Percentiles rank a stretch among this genome's conserved stretches.
Conservation (phyloP, 2,329 filamentous ascomycete species). For the Ophiostoma angusticollis region DNA sequence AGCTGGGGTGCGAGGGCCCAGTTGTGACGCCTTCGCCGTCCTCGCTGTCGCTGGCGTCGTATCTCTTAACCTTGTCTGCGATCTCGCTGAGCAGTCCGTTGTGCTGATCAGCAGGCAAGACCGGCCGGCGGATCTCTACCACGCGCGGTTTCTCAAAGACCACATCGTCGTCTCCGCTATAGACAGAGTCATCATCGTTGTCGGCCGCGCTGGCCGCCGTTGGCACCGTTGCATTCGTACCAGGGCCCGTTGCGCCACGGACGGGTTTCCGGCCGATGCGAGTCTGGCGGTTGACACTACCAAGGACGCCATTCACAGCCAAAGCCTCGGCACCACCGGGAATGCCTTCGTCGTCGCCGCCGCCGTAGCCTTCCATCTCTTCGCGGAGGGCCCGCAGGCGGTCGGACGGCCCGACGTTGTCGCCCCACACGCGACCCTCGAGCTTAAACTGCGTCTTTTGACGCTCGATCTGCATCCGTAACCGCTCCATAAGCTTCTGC, state of each 20-base stretch:
- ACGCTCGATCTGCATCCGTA: constrained; percentile 90
- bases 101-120: constrained; percentile 50
- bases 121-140: constrained; percentile 64
- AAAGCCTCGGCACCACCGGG: constrained; percentile 34
- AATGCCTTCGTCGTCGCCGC: constrained; percentile 30
- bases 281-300: constrained; percentile 52
- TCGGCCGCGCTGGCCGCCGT: constrained; percentile 13
- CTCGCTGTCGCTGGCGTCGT: constrained; percentile 62
- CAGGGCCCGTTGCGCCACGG: constrained; percentile 15
- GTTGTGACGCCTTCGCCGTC: constrained; percentile 56
- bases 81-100: constrained; percentile 58
- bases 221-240: no score
- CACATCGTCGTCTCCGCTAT: constrained; percentile 37
- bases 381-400: constrained; percentile 82
- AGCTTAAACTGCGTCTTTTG: constrained; percentile 98
- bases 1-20: constrained; percentile 60
- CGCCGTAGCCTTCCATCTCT: constrained; percentile 63
- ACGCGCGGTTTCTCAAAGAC: constrained; percentile 69
- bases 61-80: constrained; percentile 58
- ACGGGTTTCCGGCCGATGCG: constrained; percentile 44
- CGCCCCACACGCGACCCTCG: constrained; percentile 82
- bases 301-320: constrained; percentile 55
- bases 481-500: constrained; percentile 78
- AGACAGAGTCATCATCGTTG: constrained; percentile 29
- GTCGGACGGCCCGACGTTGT: constrained; percentile 74